Conservation (phyloP, 2,329 filamentous ascomycete genomes). For the Aspergillus bombycis region DNA sequence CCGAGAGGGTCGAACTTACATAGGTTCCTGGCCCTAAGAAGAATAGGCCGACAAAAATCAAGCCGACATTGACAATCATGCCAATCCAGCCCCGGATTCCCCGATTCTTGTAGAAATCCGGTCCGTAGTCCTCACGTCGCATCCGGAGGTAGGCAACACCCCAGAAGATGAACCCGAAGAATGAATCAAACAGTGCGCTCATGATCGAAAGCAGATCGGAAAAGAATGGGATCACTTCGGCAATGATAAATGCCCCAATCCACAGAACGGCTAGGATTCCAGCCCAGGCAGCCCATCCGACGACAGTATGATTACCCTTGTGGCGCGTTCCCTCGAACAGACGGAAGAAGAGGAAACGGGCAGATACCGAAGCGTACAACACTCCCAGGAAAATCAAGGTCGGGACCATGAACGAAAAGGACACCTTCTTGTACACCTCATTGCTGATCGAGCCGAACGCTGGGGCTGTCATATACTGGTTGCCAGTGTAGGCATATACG, state of each 20-base stretch:
- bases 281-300: constrained; percentile 80
- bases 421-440: constrained; percentile 77
- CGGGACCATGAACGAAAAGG: constrained; percentile 94
- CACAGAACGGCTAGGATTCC: constrained; percentile 68
- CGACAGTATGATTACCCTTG: constrained; percentile 75
- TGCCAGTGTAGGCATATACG: constrained; percentile 85
- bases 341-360: constrained; percentile 90
- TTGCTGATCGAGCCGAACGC: constrained; percentile 83
- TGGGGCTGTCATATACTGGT: constrained; percentile 83
- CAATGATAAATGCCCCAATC: constrained; percentile 89
- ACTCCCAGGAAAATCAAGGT: constrained; percentile 92
- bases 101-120: constrained; percentile 44
- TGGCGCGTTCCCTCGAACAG: constrained; percentile 79
- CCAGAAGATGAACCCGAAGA: constrained; percentile 85
- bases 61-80: constrained; percentile 65
- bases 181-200: constrained; percentile 80
- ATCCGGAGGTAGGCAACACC: constrained; percentile 51
- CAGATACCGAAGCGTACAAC: constrained; percentile 85
- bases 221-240: constrained; percentile 93
- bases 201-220: constrained; percentile 64
- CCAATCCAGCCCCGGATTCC: constrained; percentile 48
- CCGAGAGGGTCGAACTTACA: constrained; percentile 45
- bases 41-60: constrained; percentile 76
- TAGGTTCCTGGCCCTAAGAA: constrained; percentile 85
- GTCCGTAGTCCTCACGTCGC: constrained; percentile 45